These are phyloP conservation scores for Bisporella sp. DNA, from an alignment of 2,329 filamentous ascomycete species.

Conservation along the genomic window DNA sequence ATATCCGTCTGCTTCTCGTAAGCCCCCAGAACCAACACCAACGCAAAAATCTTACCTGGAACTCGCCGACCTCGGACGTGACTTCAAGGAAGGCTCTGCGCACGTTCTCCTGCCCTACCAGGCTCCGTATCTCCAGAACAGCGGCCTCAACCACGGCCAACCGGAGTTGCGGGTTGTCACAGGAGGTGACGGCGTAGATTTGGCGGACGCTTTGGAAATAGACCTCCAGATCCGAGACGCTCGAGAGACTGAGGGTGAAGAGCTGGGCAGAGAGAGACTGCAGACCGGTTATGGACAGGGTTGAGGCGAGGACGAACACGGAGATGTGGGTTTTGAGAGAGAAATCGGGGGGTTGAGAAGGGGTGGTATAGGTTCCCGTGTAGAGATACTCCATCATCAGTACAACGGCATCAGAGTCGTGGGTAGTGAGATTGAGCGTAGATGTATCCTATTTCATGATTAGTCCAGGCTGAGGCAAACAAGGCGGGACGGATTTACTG, in stretches of 20 bases:
- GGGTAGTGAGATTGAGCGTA: conserved; percentile 9
- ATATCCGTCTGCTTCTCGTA: background rate
- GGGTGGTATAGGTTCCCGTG: conserved; percentile 11
- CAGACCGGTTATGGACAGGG: conserved; percentile 8
- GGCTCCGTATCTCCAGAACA: conserved; percentile 9
- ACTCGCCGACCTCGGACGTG: conserved; percentile 10
- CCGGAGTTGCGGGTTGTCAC: conserved; percentile 5
- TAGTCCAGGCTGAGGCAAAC: background rate
- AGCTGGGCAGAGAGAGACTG: conserved; percentile 4
- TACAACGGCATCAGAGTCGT: conserved; percentile 5
- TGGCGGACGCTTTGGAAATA: conserved; percentile 6
- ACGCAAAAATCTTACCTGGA: conserved; percentile 11
- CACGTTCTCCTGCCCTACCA: conserved; percentile 7
- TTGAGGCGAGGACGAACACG: conserved; percentile 13
- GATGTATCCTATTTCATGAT: background rate
- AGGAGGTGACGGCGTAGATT: conserved; percentile 9
- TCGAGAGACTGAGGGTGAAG: conserved; percentile 10
- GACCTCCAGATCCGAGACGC: conserved; percentile 3
- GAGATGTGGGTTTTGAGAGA: conserved; percentile 10
- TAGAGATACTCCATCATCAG: conserved; percentile 20
- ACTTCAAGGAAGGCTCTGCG: conserved; percentile 7
- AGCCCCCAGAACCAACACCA: conserved; percentile 1
- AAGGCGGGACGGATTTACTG: background rate
- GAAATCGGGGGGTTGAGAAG: background rate
- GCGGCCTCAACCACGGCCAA: conserved; percentile 13